Evolutionary conservation across 2,329 filamentous ascomycete species (phyloP), one percentile per base, ranked within the genome.

Genomic region (Drechslerella dactyloides): DNA sequence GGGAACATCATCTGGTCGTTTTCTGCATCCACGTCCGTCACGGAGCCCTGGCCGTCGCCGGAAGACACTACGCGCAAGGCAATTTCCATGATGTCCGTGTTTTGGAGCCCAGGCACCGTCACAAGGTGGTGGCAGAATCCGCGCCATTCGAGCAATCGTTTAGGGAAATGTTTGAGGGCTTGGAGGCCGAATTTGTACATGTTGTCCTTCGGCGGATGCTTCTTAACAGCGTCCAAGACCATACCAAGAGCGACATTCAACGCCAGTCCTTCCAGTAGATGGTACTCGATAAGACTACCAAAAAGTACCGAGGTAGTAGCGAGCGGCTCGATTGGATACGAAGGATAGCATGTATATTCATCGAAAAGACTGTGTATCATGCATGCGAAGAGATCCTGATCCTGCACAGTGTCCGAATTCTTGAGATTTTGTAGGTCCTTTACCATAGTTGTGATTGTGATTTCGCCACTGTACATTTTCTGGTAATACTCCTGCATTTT

Each of bases 291-390:
- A 74, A 97, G 94, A 27, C 93, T 94, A 62, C 94, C 94, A 78
- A 99, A 99, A 27, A 99, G 85, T 8, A 99, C 93, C 2, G 94
- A 93, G 0, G 94, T 99, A 10, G 93, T 97, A 6, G 93, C 93
- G 56, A 99, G 82, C 4, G 94, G 94, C 78, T 97, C 93, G n/a
- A 97, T 83, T 0, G 96, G 96, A 79, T 99, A 99, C 77, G 96
- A 93, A 44, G 90, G 87, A 78, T 97, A 99, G 78, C 96, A 96
- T 62, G 89, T 89, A 79, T 97, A 99, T 81, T 99, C 94, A 76
- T 99, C 94, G 76, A 99, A 97, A 2, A 99, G 83, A 0, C 94
- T 94, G 77, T 97, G 93, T 37, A 99, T 96, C 92, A 99, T 99
- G 81, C 93, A 97, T 13, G 93, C 90, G 78, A 99, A 99, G 5